Conservation (phyloP, 108 stramenopile species). For the Asterionellopsis glacialis region DNA sequence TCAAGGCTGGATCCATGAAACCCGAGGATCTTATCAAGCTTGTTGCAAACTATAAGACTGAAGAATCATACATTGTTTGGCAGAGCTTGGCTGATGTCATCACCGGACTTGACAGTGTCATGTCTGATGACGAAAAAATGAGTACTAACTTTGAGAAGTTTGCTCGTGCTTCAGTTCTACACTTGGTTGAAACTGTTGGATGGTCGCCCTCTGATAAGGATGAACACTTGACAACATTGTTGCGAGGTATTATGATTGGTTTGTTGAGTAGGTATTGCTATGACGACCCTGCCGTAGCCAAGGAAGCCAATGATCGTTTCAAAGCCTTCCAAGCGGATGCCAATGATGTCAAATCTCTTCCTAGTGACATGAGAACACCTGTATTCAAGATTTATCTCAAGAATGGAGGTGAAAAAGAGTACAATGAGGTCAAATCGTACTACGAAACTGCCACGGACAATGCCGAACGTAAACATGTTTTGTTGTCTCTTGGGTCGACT, state of each 20-base stretch:
- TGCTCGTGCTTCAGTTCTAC: conserved; percentile 59
- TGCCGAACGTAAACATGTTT: conserved; percentile 78
- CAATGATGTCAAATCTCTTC: conserved; percentile 62
- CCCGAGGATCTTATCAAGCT: conserved; percentile 78
- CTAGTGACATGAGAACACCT: conserved; percentile 81
- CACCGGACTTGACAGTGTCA: conserved; percentile 60
- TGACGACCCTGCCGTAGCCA: conserved; percentile 64
- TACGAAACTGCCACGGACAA: conserved; percentile 68
- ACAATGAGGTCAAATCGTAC: conserved; percentile 70
- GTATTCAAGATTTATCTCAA: conserved; percentile 90
- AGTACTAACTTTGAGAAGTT: conserved; percentile 50
- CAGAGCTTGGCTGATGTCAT: conserved; percentile 71
- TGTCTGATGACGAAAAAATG: conserved; percentile 69
- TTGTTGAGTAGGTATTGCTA: conserved; percentile 76
- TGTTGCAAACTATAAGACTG: conserved; percentile 70
- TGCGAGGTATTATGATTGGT: conserved; percentile 83
- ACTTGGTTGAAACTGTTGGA: conserved; percentile 63
- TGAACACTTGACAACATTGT: conserved; percentile 79
- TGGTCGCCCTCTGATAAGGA: conserved; percentile 74
- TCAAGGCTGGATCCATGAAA: conserved; percentile 84
- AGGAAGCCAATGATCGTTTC: conserved; percentile 81
- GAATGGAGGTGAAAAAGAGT: conserved; percentile 80
- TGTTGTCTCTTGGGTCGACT: conserved; percentile 66
- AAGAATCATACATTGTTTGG: conserved; percentile 89
- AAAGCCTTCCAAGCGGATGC: conserved; percentile 66